Conservation (phyloP, 371 early-diverging fungal genomes). For the Vairimorpha ceranae region DNA sequence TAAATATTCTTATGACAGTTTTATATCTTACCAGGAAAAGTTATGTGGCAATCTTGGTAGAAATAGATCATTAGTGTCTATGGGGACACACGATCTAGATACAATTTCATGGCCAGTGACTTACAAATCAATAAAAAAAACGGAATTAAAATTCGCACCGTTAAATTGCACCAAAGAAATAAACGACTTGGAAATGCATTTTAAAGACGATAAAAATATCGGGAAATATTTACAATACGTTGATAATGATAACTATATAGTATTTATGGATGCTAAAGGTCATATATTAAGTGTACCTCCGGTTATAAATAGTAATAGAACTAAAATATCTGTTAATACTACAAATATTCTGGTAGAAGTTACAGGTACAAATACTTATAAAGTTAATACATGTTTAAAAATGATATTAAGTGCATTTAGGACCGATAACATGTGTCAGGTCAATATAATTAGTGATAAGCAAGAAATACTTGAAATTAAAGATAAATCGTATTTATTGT, state of each 20-base stretch:
- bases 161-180: constrained; percentile 76
- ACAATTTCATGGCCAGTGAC: constrained; percentile 82
- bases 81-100: constrained; percentile 97
- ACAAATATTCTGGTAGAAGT: constrained; percentile 95
- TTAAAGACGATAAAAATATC: constrained; percentile 75
- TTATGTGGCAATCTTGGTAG: constrained; percentile 90
- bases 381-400: constrained; percentile 56
- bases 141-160: constrained; percentile 81
- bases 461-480: constrained; percentile 69
- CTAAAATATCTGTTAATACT: constrained; percentile 85
- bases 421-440: constrained; percentile 67
- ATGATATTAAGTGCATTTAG: constrained; percentile 61
- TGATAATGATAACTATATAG: constrained; percentile 74
- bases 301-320: constrained; percentile 93
- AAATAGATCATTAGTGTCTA: constrained; percentile 86
- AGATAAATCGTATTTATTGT: constrained; percentile 71
- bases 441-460: constrained; percentile 64
- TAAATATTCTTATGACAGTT: constrained; percentile 72
- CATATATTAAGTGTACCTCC: constrained; percentile 91
- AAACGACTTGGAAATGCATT: constrained; percentile 75
- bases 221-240: constrained; percentile 82
- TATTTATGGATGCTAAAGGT: constrained; percentile 75
- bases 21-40: constrained; percentile 97
- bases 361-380: constrained; percentile 80
- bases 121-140: constrained; percentile 80